Base-by-base conservation (phyloP, 179 eudicot species). In the Heliamphora pulchella region DNA sequence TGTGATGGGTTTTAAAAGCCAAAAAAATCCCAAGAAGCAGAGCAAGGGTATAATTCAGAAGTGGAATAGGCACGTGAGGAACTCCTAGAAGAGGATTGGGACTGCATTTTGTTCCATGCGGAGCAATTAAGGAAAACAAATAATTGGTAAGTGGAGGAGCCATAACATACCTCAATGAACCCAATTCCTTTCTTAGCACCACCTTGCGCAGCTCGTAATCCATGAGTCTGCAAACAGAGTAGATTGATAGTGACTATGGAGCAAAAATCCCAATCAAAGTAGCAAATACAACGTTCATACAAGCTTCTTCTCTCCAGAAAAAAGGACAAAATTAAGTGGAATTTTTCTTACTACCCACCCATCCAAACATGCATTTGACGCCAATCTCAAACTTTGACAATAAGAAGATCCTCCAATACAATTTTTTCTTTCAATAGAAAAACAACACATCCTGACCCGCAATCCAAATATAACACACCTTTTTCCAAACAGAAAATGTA, bases 131-230 rank as follows among this genome's bases (percentile, higher is more conserved):
- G 22, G 7, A 51, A 48, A 78, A 48, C 18, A 11, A 14, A 57
- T 17, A 39, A 64, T 7, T 43, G 54, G 75, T n/a, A 51, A 65
- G 51, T 17, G 62, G 51, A 67, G 79, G 51, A 67, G 79, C 58
- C 57, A 17, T 4, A 69, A 75, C 74, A 83, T 80, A 91, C 98
- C 97, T 91, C 96, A 58, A 94, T 58, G 72, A 94, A 93, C 76
- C 96, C 92, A 73, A 91, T 91, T 54, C 89, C 92, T 80, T 90
- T 93, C 86, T 89, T 94, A 7, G 87, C 92, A 82, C 89, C 85
- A 86, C 88, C 92, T 82, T 90, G 93, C 71, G 91, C 93, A 77
- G 89, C 94, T 76, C 94, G 87, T 66, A 90, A 84, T 53, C 98
- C 98, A 82, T 93, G 96, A 80, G 98, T 94, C 97, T 94, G 91